These are phyloP conservation scores for Globisporangium okanoganense DNA, from an alignment of 352 stramenopile species.

Conservation along the genomic window DNA sequence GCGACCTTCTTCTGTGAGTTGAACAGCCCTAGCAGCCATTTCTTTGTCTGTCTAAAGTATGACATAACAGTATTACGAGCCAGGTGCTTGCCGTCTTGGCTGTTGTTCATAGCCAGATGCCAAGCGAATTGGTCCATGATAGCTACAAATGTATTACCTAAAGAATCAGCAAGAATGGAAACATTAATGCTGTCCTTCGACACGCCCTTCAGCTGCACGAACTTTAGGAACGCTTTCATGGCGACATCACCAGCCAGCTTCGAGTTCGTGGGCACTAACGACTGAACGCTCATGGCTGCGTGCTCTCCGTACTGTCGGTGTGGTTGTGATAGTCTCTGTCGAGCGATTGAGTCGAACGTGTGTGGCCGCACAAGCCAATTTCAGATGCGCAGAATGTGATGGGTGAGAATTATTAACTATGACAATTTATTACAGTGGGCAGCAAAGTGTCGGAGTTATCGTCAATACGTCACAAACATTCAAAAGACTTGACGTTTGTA, in stretches of 20 bases:
- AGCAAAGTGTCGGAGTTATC: neutral
- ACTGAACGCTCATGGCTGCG: neutral
- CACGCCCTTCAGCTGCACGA: neutral
- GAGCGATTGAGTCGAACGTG: no score
- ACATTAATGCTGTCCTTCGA: neutral
- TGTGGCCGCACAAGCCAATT: no score
- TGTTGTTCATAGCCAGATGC: neutral
- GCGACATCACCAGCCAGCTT: neutral
- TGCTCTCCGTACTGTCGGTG: no score
- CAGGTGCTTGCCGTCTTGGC: neutral
- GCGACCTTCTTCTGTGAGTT: neutral
- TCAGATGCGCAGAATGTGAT: no score
- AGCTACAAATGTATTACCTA: neutral
- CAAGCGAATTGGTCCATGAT: neutral
- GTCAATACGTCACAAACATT: neutral
- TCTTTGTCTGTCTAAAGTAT: conserved; percentile 2
- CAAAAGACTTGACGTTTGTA: neutral
- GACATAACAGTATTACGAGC: neutral
- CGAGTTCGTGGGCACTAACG: neutral
- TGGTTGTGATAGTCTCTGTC: no score
- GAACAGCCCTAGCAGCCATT: neutral
- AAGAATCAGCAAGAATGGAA: neutral
- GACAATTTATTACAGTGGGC: neutral
- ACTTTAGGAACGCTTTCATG: neutral
- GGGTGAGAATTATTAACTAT: neutral